phyloP scores from a whole-genome alignment of 495 filamentous ascomycete species.

The Penicillium silybi region DNA sequence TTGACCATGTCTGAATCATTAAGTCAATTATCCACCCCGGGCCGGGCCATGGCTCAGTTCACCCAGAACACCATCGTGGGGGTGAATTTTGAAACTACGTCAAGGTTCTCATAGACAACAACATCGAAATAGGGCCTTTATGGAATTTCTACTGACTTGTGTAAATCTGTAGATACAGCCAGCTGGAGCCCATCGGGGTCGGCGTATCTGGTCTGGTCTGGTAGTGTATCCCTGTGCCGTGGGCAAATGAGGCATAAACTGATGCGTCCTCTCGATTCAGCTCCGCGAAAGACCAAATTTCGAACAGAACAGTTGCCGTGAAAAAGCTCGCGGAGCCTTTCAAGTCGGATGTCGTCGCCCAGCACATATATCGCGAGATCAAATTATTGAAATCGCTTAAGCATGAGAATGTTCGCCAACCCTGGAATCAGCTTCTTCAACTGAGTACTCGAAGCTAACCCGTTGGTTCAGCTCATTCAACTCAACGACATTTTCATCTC shows the following conservation, averaged over 20 bases:
- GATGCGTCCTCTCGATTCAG: conserved; percentile 39
- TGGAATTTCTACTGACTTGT: not conserved
- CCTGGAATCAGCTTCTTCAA: not conserved
- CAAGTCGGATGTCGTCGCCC: conserved; percentile 89
- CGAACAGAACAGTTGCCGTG: conserved; percentile 84
- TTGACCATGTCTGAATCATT: conserved; percentile 5
- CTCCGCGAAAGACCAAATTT: conserved; percentile 92
- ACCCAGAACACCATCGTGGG: conserved; percentile 96
- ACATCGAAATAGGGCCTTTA: not conserved
- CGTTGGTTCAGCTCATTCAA: conserved; percentile 73
- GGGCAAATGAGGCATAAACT: not conserved
- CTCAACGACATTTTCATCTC: conserved; percentile 99
- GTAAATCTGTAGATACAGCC: conserved; percentile 65
- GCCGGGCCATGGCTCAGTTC: conserved; percentile 79
- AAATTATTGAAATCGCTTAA: conserved; percentile 92
- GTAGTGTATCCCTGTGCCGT: conserved; percentile 48
- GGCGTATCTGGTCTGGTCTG: conserved; percentile 97
- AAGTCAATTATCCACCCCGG: not conserved
- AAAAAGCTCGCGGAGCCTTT: conserved; percentile 99
- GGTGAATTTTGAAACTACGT: conserved; percentile 97
- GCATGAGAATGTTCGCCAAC: conserved; percentile 85
- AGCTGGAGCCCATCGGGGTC: conserved; percentile 95
- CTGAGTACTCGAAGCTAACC: conserved; percentile 14
- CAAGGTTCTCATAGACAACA: conserved; percentile 54
- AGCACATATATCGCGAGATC: conserved; percentile 92